A percentile compares a stretch with the other conserved stretches of the same genome.
phyloP scores from a whole-genome alignment of 1,284 basidiomycete species.

The Tilletia walkeri region DNA sequence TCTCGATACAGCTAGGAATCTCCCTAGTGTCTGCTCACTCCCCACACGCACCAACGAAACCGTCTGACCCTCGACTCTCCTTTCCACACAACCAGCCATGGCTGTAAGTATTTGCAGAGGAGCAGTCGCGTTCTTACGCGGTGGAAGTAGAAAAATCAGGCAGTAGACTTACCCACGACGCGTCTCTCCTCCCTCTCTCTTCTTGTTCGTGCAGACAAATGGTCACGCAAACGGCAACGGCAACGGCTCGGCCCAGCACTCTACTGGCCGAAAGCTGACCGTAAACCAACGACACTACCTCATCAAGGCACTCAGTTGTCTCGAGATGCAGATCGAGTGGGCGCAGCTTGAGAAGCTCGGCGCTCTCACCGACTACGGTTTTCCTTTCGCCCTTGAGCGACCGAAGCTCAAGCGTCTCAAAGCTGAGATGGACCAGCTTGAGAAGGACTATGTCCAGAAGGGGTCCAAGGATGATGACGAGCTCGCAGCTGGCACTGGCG shows the following conservation, averaged over 20 bases:
- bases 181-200: no score
- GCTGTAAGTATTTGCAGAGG: no score
- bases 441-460: conserved; percentile 17
- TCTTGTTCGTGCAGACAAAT: not conserved
- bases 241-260: no score
- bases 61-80: no score
- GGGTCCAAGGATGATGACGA: conserved; percentile 13
- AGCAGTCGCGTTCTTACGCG: no score
- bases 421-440: conserved; percentile 17
- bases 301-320: conserved; percentile 23
- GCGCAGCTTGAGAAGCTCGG: conserved; percentile 20
- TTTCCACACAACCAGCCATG: no score
- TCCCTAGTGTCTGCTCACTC: no score
- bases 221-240: conserved; percentile 13
- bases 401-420: conserved; percentile 15
- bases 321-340: conserved; percentile 24
- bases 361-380: conserved; percentile 17
- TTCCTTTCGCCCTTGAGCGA: conserved; percentile 13
- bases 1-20: no score
- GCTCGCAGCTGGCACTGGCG: not conserved
- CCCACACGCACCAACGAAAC: no score
- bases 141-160: not conserved
- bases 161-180: no score
- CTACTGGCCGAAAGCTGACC: conserved; percentile 16
- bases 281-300: conserved; percentile 23